Evolutionary conservation across 192 early-diverging fungal genomes (phyloP), one percentile per base, ranked within the genome.

Genomic region (Linnemannia zychae): DNA sequence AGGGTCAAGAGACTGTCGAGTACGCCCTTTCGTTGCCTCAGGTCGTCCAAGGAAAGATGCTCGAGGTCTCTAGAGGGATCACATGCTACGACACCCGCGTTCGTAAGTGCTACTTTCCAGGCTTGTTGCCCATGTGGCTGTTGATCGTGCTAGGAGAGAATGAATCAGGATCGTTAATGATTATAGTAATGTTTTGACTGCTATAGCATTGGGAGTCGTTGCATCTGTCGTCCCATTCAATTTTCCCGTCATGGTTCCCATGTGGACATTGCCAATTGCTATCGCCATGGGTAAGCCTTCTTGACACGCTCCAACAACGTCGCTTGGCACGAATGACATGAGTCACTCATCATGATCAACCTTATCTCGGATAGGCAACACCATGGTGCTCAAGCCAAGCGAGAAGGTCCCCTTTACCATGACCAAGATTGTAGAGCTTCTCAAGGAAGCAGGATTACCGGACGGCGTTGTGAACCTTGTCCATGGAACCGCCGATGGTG

Each of bases 401-500:
- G 96, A 97, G 67, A 96, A 96, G 84, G 95, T 95, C 1, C 96
- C 96, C 6, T 85, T 96, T 74, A 95, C 96, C 4, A 95, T 96
- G 94, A 86, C 87, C 28, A 90, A 90, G n/a, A 88, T 95, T 12
- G 87, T 91, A 5, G 89, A 90, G 76, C 76, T 95, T 24, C 86
- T 91, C 44, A 88, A 87, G 33, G 78, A 86, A 67, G 92, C 92
- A 5, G 88, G 96, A 22, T 75, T 96, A 44, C 96, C 96, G 0
- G 87, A 91, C 4, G 96, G 96, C 9, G 95, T 96, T 17, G 87
- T 96, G 66, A 95, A 95, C 77, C 78, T 96, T 9, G 95, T 96
- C 28, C 86, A 96, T 74, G 96, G 96, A 24, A 88, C 89, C 33
- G 90, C 87, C 22, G 84, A 88, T 48, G 87, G 88, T 89, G 82